Evolutionary conservation across 1,284 basidiomycete genomes (phyloP).

Genomic region (Heimioporus retisporus): DNA sequence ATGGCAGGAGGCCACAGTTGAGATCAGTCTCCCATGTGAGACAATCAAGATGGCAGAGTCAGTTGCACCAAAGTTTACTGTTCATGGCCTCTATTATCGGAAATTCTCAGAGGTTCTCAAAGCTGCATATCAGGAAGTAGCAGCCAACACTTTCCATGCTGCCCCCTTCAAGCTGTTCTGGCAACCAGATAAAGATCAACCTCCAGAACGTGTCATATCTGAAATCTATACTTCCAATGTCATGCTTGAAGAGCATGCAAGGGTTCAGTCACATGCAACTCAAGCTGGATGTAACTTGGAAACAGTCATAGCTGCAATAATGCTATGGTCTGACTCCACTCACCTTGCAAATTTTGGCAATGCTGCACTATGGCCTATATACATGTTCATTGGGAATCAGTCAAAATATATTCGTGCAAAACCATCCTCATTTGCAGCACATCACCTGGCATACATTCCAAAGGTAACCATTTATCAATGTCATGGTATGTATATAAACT

Average conservation of each 20-base stretch:
- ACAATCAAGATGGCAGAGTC: no score
- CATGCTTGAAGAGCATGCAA: neutral
- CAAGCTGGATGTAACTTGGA: neutral
- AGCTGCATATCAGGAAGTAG: neutral
- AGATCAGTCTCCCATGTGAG: no score
- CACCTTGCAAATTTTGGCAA: conserved; percentile 32
- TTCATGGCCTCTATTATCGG: no score
- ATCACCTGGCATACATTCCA: conserved; percentile 47
- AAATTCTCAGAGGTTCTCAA: neutral
- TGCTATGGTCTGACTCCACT: conserved; percentile 45
- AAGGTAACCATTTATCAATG: no score
- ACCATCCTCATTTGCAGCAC: conserved; percentile 25
- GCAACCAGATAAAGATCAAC: neutral
- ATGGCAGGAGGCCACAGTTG: no score
- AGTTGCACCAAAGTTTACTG: no score
- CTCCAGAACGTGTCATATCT: neutral
- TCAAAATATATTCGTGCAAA: conserved; percentile 12
- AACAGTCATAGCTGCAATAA: conserved; percentile 21
- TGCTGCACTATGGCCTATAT: conserved; percentile 41
- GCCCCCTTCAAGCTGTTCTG: neutral
- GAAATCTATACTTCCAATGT: neutral
- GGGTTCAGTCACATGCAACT: neutral
- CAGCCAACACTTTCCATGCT: neutral
- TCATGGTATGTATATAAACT: no score
- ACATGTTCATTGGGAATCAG: conserved; percentile 40